Evolutionary conservation across 768 basidiomycete genomes (phyloP).

Genomic region (Xerocomellus chrysenteron): DNA sequence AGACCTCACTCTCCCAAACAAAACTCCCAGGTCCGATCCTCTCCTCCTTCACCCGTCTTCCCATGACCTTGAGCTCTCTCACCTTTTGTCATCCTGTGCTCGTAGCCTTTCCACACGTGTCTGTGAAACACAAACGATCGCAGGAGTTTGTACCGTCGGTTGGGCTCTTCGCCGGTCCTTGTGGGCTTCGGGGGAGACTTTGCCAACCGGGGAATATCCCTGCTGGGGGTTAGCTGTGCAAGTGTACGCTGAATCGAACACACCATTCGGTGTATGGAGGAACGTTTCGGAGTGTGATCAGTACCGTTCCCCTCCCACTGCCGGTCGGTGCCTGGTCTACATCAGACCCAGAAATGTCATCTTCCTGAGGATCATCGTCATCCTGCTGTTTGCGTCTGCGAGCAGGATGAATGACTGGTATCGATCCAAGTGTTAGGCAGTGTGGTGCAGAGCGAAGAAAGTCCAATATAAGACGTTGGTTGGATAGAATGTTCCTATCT

Average conservation of each 20-base stretch:
- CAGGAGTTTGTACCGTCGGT: constrained; percentile 66
- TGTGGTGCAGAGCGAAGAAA: constrained; percentile 75
- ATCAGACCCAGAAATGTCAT: constrained; percentile 17
- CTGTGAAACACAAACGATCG: constrained; percentile 82
- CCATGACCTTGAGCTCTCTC: constrained; percentile 64
- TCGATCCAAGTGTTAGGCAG: constrained; percentile 56
- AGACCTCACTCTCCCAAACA: constrained; percentile 39
- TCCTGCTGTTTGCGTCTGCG: constrained; percentile 45
- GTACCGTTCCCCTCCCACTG: constrained; percentile 61
- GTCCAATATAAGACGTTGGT: constrained; percentile 79
- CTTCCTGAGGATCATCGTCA: constrained; percentile 39
- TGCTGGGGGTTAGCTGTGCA: constrained; percentile 28
- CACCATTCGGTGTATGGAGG: constrained; percentile 87
- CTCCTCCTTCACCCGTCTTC: constrained; percentile 70
- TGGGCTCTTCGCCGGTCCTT: constrained; percentile 44
- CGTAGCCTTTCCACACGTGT: constrained; percentile 75
- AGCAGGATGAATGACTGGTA: constrained; percentile 42
- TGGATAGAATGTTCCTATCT: constrained; percentile 87
- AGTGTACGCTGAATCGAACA: constrained; percentile 18
- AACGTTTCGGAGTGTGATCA: constrained; percentile 86
- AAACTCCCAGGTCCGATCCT: constrained; percentile 90
- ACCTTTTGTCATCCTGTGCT: constrained; percentile 94
- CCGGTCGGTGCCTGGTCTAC: neutral
- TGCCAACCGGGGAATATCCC: constrained; percentile 76
- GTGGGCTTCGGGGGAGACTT: constrained; percentile 65